Base-by-base conservation (phyloP, 2,329 filamentous ascomycete species). In the Diaporthe sp. region DNA sequence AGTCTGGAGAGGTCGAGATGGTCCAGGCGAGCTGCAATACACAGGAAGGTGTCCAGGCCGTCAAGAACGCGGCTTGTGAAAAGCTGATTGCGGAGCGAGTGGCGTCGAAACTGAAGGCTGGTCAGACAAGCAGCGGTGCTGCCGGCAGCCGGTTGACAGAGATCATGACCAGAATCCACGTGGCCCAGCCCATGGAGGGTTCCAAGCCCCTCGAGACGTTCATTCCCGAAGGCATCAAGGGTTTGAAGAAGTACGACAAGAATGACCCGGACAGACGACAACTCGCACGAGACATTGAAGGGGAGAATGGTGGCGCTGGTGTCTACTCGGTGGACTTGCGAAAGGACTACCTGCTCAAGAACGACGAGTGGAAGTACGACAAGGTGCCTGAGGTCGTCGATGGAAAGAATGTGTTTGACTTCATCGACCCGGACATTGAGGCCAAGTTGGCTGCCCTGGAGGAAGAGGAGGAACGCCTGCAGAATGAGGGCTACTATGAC, bases 401-500 rank as follows among this genome's bases (percentile, higher is more conserved):
- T 81, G 97, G 97, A 84, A 96, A 96, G 89, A 99, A 99, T 83
- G 94, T 99, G 73, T 97, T 96, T 86, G 97, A 99, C 85, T 99
- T 94, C 84, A 92, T 99, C 81, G 97, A 98, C 81, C 96, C 96
- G 1, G 97, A 99, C 72, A 99, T 99, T 81, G 97, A 98, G 81
- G 90, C 92, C 78, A 98, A 98, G 87, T 90, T 99, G 66, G 92
- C 93, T 69, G 95, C 95, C 72, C 89, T 99, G 44, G 97, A 99
- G 84, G 96, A 96, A 76, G 97, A 99, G 82, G 97, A 99, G 84
- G 96, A 98, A 86, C 93, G 93, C 79, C 91, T 98, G 19, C 94
- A 98, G 84, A 93, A 92, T 10, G 94, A 98, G 77, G 97, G 97
- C 75, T 98, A 94, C 88, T 99, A 99, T 85, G 94, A 98, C 58